Conservation (phyloP, 495 filamentous ascomycete genomes). For the Margaritispora aquatica region DNA sequence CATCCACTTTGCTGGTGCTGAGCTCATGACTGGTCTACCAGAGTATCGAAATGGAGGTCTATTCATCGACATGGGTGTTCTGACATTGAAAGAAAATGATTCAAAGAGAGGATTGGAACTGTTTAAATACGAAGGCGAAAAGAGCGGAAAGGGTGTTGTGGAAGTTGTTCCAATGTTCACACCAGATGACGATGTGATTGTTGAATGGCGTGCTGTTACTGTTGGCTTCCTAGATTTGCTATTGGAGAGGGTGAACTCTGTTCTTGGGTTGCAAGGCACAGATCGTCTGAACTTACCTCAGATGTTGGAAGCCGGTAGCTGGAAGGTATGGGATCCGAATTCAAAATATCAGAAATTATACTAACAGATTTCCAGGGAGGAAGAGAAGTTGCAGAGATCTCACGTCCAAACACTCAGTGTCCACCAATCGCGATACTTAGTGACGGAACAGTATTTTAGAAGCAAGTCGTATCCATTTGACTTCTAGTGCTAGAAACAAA, state of each 20-base stretch:
- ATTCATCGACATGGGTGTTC: slow-evolving; percentile 74
- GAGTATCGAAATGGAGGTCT: slow-evolving; percentile 87
- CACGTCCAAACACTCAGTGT: slow-evolving; percentile 91
- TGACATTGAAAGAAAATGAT: slow-evolving; percentile 65
- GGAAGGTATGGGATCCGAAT: slow-evolving; percentile 56
- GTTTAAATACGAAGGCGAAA: slow-evolving; percentile 66
- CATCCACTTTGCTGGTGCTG: slow-evolving; percentile 69
- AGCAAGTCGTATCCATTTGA: too few relatives aligned
- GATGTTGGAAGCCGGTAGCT: slow-evolving; percentile 83
- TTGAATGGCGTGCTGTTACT: slow-evolving; percentile 81
- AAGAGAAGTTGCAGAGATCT: slow-evolving; percentile 92
- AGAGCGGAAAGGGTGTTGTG: slow-evolving; percentile 61
- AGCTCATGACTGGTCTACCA: slow-evolving; percentile 76
- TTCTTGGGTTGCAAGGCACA: slow-evolving; percentile 39
- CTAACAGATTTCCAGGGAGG: slow-evolving; percentile 59
- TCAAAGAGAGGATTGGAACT: slow-evolving; percentile 59
- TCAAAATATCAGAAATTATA: background rate
- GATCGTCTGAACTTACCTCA: slow-evolving; percentile 68
- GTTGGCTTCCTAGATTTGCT: slow-evolving; percentile 79
- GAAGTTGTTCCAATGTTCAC: slow-evolving; percentile 64
- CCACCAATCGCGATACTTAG: slow-evolving; percentile 95
- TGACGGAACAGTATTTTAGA: slow-evolving; percentile 95
- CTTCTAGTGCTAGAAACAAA: too few relatives aligned
- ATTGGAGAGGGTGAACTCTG: slow-evolving; percentile 50
- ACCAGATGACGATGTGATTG: slow-evolving; percentile 75